Percentiles rank a stretch among this genome's conserved stretches.
phyloP scores from a whole-genome alignment of 2,329 filamentous ascomycete genomes.

The Grosmannia serpens region DNA sequence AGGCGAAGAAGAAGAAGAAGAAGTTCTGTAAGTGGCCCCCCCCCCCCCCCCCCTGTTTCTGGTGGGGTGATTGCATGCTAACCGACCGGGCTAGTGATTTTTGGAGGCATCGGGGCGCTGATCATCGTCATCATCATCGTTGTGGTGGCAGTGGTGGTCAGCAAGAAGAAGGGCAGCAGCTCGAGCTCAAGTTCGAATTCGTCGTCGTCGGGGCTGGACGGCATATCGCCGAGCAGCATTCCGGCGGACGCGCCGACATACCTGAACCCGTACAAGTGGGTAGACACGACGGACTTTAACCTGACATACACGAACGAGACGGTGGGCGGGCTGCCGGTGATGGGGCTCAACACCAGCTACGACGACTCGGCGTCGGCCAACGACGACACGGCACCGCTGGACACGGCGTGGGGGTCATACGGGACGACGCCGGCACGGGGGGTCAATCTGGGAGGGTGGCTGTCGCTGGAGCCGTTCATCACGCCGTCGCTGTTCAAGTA shows the following conservation, averaged over 20 bases:
- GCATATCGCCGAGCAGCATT: constrained; percentile 43
- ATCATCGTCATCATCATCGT: constrained; percentile 57
- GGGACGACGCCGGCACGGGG: constrained; percentile 69
- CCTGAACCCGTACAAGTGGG: constrained; percentile 86
- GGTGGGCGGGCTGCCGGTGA: constrained; percentile 78
- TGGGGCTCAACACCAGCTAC: constrained; percentile 78
- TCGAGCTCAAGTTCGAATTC: constrained; percentile 15
- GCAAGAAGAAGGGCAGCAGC: constrained; percentile 38
- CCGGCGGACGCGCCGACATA: constrained; percentile 59
- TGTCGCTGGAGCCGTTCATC: constrained; percentile 89
- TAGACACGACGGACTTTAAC: constrained; percentile 83
- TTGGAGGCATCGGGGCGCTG: constrained; percentile 42
- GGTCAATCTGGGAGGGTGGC: constrained; percentile 89
- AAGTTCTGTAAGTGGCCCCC: constrained; percentile 41
- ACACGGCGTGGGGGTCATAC: constrained; percentile 67
- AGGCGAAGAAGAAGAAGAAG: constrained; percentile 34
- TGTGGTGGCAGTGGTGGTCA: constrained; percentile 54
- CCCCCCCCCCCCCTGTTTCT: neutral
- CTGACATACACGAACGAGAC: constrained; percentile 79
- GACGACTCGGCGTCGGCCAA: constrained; percentile 75
- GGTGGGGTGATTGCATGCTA: neutral
- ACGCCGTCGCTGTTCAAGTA: constrained; percentile 77
- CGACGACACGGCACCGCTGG: constrained; percentile 64
- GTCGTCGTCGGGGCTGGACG: constrained; percentile 31
- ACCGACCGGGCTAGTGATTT: constrained; percentile 28